A percentile compares a stretch with the other conserved stretches of the same genome.
Conservation (phyloP, 2,329 filamentous ascomycete species). For the Colletotrichum cordylinicola region DNA sequence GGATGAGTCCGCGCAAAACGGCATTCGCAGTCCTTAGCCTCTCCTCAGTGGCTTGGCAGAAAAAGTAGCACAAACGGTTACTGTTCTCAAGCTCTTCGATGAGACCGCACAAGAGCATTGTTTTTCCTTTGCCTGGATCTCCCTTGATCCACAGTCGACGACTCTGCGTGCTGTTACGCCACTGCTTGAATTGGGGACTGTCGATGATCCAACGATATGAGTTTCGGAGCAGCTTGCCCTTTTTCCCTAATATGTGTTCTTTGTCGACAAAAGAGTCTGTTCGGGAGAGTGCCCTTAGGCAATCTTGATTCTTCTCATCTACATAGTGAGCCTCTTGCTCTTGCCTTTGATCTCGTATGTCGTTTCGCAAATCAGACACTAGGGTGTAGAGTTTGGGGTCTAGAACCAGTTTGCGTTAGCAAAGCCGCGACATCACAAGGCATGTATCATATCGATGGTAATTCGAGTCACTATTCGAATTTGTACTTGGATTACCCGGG, state of each 20-base stretch:
- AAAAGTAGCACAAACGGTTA: conserved; percentile 35
- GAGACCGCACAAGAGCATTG: conserved; percentile 45
- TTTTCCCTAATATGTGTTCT: conserved; percentile 31
- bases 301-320: no score
- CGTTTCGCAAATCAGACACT: no score
- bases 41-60: conserved; percentile 46
- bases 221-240: conserved; percentile 36
- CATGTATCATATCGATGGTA: no score
- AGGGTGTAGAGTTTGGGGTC: no score
- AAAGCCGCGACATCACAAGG: no score
- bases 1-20: conserved; percentile 49
- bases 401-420: no score
- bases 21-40: conserved; percentile 41
- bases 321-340: no score
- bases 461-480: no score
- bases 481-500: no score
- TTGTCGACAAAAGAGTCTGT: conserved; percentile 43
- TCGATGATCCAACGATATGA: conserved; percentile 41
- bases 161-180: conserved; percentile 24
- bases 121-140: conserved; percentile 48
- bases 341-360: no score
- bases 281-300: not conserved
- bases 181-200: conserved; percentile 28
- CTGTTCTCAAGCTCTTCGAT: conserved; percentile 34
- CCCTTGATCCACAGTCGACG: conserved; percentile 43